A percentile compares a stretch with the other conserved stretches of the same genome.
Conservation (phyloP, 179 eudicot genomes). For the Beta lomatogona region DNA sequence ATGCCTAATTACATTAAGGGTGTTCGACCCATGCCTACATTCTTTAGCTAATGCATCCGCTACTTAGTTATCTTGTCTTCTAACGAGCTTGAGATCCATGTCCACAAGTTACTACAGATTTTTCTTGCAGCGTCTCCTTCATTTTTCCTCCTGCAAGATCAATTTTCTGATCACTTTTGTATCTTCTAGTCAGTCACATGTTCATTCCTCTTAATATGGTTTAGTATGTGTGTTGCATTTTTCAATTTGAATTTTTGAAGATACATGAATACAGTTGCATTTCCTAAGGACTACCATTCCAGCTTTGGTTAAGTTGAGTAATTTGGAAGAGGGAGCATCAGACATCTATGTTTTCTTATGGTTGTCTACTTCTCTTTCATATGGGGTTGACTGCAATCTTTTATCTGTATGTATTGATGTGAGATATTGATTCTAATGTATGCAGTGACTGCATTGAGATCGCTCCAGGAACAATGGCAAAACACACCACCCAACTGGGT, state of each 20-base stretch:
- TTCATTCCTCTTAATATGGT: background rate
- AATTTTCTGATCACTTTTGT: background rate
- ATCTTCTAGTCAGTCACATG: background rate
- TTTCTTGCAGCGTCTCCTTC: background rate
- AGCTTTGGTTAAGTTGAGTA: background rate
- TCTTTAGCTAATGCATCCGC: no score
- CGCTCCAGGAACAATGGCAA: conserved; percentile 35
- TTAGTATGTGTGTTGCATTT: background rate
- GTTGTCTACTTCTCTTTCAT: background rate
- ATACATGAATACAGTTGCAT: background rate
- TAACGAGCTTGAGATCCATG: no score
- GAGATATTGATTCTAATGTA: background rate
- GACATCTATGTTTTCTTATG: background rate
- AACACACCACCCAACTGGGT: conserved; percentile 43
- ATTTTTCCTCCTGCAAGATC: background rate
- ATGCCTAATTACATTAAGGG: no score
- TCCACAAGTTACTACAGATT: background rate
- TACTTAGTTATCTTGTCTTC: no score
- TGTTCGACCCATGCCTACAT: no score
- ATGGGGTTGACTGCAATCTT: background rate
- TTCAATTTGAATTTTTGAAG: background rate
- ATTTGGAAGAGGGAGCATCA: background rate
- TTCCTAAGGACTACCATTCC: background rate
- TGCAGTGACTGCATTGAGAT: conserved; percentile 36
- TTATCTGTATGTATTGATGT: background rate